A percentile compares a stretch with the other conserved stretches of the same genome.
Evolutionary conservation across 331 rosid genomes (phyloP).

Genomic region (Prunus yedoensis): DNA sequence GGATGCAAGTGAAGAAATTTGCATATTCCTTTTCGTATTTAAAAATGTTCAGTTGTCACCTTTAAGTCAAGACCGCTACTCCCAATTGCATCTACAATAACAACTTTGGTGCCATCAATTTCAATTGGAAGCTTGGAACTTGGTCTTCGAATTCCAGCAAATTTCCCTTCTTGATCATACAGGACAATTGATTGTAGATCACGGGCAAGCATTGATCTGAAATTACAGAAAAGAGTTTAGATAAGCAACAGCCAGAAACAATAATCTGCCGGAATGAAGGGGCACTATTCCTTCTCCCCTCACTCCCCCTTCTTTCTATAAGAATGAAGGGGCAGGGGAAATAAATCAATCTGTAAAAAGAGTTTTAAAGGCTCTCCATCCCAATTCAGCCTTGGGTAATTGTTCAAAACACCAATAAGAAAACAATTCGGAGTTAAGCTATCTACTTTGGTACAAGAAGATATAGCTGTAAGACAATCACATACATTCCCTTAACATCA

Average conservation of each 20-base stretch:
- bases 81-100: conserved; percentile 84
- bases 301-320: not conserved
- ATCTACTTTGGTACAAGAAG: not conserved
- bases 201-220: conserved; percentile 95
- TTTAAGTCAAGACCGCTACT: conserved; percentile 88
- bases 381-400: not conserved
- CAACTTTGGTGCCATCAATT: conserved; percentile 66
- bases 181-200: conserved; percentile 87
- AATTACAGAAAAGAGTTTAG: conserved; percentile 23
- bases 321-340: not conserved
- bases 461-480: conserved; percentile 9
- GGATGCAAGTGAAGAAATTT: conserved; percentile 17
- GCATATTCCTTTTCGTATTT: not conserved
- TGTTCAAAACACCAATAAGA: not conserved
- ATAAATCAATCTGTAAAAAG: not conserved
- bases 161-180: conserved; percentile 81
- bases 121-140: conserved; percentile 78
- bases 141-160: conserved; percentile 85
- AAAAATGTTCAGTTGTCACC: conserved; percentile 38
- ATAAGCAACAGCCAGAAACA: conserved; percentile 8
- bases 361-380: not conserved
- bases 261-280: not conserved
- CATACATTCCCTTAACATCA: conserved; percentile 91
- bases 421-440: not conserved
- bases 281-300: too few relatives aligned